Conservation (phyloP, 2,329 filamentous ascomycete genomes). For the Pseudopithomyces chartarum region DNA sequence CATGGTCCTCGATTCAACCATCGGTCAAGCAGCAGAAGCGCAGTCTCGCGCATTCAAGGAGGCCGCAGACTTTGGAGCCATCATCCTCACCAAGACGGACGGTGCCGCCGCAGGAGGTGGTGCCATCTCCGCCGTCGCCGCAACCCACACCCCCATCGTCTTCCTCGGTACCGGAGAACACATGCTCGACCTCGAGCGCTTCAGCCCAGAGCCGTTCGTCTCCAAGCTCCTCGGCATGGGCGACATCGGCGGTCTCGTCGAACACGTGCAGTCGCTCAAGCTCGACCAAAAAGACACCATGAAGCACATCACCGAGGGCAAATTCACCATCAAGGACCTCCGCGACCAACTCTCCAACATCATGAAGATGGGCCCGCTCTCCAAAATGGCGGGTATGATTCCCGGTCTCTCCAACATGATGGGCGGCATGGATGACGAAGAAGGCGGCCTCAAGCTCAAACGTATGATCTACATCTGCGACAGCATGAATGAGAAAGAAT, state of each 20-base stretch:
- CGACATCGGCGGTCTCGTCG: slow-evolving; percentile 91
- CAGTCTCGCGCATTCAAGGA: slow-evolving; percentile 98
- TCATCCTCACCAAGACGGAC: slow-evolving; percentile 99
- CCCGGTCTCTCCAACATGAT: slow-evolving; percentile 93
- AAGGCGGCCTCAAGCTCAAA: slow-evolving; percentile 89
- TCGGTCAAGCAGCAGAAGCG: slow-evolving; percentile 92
- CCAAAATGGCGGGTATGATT: slow-evolving; percentile 99
- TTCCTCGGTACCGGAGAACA: slow-evolving; percentile 98
- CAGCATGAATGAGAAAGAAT: slow-evolving; percentile 94
- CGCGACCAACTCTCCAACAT: slow-evolving; percentile 96
- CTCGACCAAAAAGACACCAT: slow-evolving; percentile 98
- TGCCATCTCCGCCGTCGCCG: slow-evolving; percentile 95
- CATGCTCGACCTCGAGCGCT: slow-evolving; percentile 91
- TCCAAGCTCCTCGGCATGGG: slow-evolving; percentile 96
- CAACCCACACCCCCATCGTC: slow-evolving; percentile 94
- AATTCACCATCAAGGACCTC: slow-evolving; percentile 93
- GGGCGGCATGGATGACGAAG: slow-evolving; percentile 95
- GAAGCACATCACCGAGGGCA: slow-evolving; percentile 96
- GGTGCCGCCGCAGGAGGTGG: slow-evolving; percentile 94
- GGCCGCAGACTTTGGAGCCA: slow-evolving; percentile 93
- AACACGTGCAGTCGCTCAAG: slow-evolving; percentile 95
- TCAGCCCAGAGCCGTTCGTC: slow-evolving; percentile 90
- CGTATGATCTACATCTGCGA: slow-evolving; percentile 99
- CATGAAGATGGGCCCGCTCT: slow-evolving; percentile 99
- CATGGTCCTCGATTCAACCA: slow-evolving; percentile 95